phyloP scores from a whole-genome alignment of 345 rosid species.

The Pseudoturritis turrita region DNA sequence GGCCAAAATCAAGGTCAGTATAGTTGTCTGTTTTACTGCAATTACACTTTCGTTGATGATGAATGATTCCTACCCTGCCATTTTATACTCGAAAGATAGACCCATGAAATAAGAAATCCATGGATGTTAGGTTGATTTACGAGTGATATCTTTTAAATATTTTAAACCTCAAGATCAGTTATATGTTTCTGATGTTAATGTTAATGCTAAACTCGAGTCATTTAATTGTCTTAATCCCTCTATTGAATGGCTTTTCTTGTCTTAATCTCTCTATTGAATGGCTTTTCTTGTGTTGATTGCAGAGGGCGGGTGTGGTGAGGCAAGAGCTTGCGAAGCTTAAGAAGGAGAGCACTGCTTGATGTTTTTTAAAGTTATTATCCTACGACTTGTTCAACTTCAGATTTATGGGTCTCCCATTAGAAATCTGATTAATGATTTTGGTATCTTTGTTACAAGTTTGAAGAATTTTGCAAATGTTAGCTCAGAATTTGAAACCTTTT shows the following conservation, averaged over 20 bases:
- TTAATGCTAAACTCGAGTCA: not conserved
- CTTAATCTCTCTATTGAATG: not conserved
- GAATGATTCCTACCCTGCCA: not conserved
- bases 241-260: not conserved
- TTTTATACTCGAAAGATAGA: not conserved
- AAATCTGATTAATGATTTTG: constrained; percentile 15
- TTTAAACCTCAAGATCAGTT: not conserved
- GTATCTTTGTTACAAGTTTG: not conserved
- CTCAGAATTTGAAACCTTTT: not conserved
- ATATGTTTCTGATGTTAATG: not conserved
- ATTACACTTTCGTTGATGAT: not conserved
- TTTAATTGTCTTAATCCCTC: not conserved
- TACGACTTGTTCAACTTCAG: not conserved
- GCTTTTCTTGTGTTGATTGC: not conserved
- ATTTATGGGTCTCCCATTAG: not conserved
- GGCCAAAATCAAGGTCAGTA: constrained; percentile 61
- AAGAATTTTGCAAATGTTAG: constrained; percentile 8
- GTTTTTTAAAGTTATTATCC: not conserved
- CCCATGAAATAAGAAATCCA: too few relatives aligned
- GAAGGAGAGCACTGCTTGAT: constrained; percentile 30
- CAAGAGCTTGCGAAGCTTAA: constrained; percentile 46
- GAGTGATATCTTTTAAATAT: not conserved
- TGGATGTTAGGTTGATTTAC: not conserved
- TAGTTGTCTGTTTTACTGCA: not conserved
- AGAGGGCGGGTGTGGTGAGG: constrained; percentile 40